Conservation (phyloP, 345 rosid species). For the Camelina hispida region DNA sequence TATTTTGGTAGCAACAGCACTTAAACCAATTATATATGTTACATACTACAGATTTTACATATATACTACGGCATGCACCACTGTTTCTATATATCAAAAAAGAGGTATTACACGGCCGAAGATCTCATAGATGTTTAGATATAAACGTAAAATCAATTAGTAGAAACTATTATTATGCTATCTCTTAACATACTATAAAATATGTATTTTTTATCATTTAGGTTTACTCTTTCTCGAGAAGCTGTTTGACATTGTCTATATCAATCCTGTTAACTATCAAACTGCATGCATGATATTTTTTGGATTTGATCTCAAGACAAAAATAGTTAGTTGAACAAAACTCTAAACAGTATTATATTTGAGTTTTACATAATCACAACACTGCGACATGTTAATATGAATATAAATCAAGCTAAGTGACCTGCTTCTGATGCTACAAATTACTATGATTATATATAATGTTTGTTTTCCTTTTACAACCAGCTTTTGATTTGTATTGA, state of each 20-base stretch:
- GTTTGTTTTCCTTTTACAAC: background rate
- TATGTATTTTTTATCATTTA: background rate
- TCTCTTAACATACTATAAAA: background rate
- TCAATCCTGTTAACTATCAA: background rate
- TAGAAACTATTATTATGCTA: background rate
- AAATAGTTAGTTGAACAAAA: too few relatives aligned
- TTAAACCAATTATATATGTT: too few relatives aligned
- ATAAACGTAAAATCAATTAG: background rate
- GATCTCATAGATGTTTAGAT: background rate
- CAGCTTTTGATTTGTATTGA: slow-evolving; percentile 5
- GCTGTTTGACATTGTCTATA: background rate
- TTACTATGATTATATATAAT: background rate
- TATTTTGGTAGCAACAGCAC: too few relatives aligned
- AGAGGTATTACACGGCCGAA: background rate
- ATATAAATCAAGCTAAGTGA: too few relatives aligned
- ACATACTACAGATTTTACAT: background rate
- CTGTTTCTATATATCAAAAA: background rate
- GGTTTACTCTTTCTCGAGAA: background rate
- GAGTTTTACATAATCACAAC: too few relatives aligned
- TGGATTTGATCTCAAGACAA: background rate
- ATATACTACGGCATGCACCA: background rate
- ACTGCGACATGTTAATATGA: background rate
- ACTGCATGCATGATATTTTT: background rate
- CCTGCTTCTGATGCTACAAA: too few relatives aligned
- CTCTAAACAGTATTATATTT: too few relatives aligned